Evolutionary conservation across 768 basidiomycete species (phyloP).

Genomic region (Candolleomyces aberdarensis): DNA sequence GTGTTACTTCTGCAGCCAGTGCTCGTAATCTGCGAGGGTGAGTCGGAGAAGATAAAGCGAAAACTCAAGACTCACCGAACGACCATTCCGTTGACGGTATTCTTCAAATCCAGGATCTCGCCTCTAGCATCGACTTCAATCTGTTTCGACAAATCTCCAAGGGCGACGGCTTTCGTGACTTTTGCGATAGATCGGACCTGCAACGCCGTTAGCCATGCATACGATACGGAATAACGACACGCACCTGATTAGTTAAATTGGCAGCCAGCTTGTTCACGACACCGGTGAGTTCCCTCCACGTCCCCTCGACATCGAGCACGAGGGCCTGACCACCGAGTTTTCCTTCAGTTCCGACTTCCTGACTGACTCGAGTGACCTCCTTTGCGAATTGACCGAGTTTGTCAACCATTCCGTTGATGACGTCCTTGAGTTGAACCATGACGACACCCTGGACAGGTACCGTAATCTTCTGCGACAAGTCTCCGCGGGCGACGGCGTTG

Average conservation of each 20-base stretch:
- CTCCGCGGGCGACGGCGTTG: slow-evolving; percentile 70
- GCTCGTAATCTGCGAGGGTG: slow-evolving; percentile 51
- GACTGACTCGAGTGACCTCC: slow-evolving; percentile 83
- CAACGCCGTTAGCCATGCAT: background rate
- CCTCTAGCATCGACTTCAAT: slow-evolving; percentile 91
- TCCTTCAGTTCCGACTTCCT: slow-evolving; percentile 82
- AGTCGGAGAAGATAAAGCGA: too few relatives aligned
- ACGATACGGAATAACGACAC: background rate
- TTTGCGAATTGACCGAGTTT: slow-evolving; percentile 84
- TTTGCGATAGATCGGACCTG: slow-evolving; percentile 82
- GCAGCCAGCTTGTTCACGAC: slow-evolving; percentile 81
- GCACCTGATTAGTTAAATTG: slow-evolving; percentile 70
- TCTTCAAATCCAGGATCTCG: slow-evolving; percentile 83
- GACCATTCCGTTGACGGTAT: slow-evolving; percentile 61
- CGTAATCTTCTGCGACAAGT: slow-evolving; percentile 69
- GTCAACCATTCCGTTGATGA: slow-evolving; percentile 63
- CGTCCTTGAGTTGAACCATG: slow-evolving; percentile 74
- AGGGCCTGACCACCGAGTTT: slow-evolving; percentile 86
- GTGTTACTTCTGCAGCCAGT: slow-evolving; percentile 78
- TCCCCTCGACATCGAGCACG: slow-evolving; percentile 86
- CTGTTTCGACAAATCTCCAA: slow-evolving; percentile 85
- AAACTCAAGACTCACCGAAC: slow-evolving; percentile 16
- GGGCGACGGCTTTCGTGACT: slow-evolving; percentile 92
- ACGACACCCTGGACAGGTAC: slow-evolving; percentile 70
- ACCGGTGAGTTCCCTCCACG: slow-evolving; percentile 82